These are phyloP conservation scores for Cyclanthera cordifolia DNA, from an alignment of 306 rosid genomes.

Conservation along the genomic window DNA sequence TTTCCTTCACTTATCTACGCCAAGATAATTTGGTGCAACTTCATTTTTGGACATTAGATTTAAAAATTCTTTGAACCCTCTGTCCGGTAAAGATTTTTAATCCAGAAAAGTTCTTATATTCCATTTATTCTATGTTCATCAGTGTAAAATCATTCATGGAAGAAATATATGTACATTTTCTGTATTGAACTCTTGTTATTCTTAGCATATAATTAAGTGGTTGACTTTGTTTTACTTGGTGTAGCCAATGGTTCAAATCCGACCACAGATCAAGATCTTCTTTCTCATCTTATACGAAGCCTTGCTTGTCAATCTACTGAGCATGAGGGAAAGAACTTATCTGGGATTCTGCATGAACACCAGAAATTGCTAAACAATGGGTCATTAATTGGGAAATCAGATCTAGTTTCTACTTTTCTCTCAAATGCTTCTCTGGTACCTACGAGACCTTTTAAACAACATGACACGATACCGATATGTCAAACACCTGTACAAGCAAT, in stretches of 20 bases:
- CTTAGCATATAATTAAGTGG: not conserved
- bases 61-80: not conserved
- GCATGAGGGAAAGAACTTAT: constrained; percentile 36
- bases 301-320: constrained; percentile 45
- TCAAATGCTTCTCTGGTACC: constrained; percentile 23
- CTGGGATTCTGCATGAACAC: constrained; percentile 45
- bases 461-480: constrained; percentile 20
- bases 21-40: not conserved
- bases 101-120: not conserved
- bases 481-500: constrained; percentile 24
- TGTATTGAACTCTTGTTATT: constrained; percentile 4
- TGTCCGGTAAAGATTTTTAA: not conserved
- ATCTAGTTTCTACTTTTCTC: constrained; percentile 29
- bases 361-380: constrained; percentile 40
- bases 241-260: constrained; percentile 70
- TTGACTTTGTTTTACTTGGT: constrained; percentile 22
- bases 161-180: not conserved
- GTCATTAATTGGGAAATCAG: constrained; percentile 20
- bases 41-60: not conserved
- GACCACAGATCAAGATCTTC: constrained; percentile 61
- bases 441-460: constrained; percentile 19
- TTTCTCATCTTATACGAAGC: constrained; percentile 61
- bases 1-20: not conserved
- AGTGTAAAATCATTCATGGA: not conserved
- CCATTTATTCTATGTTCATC: not conserved